Conservation (phyloP, 179 eudicot genomes). For the Silene coronaria region DNA sequence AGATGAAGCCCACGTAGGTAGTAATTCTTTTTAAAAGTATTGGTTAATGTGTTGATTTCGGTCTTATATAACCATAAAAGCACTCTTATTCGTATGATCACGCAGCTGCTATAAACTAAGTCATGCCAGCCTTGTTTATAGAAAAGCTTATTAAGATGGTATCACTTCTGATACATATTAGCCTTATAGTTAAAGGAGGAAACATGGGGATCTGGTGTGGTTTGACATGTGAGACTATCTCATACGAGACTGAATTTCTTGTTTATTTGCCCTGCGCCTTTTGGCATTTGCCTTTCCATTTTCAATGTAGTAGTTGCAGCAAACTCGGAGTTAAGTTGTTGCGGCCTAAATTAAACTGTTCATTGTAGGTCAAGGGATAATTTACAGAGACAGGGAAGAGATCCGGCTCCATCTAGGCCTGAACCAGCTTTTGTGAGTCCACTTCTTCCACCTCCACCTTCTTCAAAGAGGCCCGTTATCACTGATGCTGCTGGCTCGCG, state of each 20-base stretch:
- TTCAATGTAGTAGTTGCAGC: background rate
- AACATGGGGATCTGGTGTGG: background rate
- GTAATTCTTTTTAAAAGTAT: background rate
- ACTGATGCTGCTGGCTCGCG: conserved; percentile 34
- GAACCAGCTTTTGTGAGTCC: conserved; percentile 43
- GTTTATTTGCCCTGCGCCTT: no score
- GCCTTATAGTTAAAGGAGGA: no score
- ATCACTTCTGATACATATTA: no score
- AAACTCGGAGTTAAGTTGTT: background rate
- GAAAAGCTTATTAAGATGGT: no score
- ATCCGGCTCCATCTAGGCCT: conserved; percentile 21
- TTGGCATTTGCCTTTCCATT: background rate
- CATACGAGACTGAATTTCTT: background rate
- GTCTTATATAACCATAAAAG: background rate
- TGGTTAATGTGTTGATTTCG: background rate
- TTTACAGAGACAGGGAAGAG: conserved; percentile 43
- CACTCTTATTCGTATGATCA: background rate
- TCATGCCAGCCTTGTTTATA: background rate
- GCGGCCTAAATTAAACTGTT: conserved; percentile 3
- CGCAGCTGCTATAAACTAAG: background rate
- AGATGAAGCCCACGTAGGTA: background rate
- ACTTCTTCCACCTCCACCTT: conserved; percentile 69
- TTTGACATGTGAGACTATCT: background rate
- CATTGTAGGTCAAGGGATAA: conserved; percentile 61
- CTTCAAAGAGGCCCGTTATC: conserved; percentile 49